phyloP scores from a whole-genome alignment of 73 alveolate genomes.

The Tetrahymena malaccensis region DNA sequence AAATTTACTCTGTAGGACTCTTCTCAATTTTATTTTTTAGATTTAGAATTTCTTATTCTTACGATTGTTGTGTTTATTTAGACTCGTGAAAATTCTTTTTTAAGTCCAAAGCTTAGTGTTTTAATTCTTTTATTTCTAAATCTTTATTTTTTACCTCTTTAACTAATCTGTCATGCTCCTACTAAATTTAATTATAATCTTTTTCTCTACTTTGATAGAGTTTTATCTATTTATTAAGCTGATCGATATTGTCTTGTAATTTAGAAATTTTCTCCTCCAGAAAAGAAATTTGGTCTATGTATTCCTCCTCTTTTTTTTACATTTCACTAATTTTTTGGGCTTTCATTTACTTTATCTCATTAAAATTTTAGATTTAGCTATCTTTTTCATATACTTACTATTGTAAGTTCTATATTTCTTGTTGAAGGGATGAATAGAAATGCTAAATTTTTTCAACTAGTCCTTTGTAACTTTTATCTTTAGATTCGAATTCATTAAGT shows the following conservation, averaged over 20 bases:
- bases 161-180: not conserved
- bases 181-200: not conserved
- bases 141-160: not conserved
- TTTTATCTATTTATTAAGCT: not conserved
- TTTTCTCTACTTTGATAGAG: not conserved
- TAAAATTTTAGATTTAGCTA: not conserved
- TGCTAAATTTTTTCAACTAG: not conserved
- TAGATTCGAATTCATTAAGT: not conserved
- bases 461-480: not conserved
- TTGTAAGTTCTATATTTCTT: not conserved
- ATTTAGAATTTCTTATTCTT: not conserved
- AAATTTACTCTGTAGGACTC: not conserved
- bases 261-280: not conserved
- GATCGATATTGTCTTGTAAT: not conserved
- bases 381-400: not conserved
- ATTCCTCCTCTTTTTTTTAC: not conserved
- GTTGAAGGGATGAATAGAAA: not conserved
- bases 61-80: not conserved
- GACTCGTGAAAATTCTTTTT: not conserved
- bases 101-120: not conserved
- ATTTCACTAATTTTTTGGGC: not conserved
- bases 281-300: not conserved
- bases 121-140: not conserved
- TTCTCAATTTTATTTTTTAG: not conserved
- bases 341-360: not conserved